These are phyloP conservation scores for Cyanidiococcus yangmingshanensis DNA, from an alignment of 23 red algal species.

Conservation along the genomic window DNA sequence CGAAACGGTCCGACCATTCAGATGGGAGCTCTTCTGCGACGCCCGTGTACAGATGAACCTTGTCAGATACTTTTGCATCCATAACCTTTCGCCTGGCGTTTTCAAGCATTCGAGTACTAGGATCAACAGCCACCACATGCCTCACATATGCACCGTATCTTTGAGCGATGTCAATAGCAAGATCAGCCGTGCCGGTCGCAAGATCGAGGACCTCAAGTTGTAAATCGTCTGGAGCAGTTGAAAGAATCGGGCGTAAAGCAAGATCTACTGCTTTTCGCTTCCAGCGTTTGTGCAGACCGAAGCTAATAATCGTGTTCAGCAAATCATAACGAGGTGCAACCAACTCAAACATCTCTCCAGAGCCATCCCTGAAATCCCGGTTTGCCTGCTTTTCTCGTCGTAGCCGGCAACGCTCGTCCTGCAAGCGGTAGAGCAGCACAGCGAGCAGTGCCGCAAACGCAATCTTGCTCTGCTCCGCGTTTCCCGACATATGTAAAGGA, in stretches of 20 bases:
- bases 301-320: slow-evolving; percentile 64
- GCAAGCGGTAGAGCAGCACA: slow-evolving; percentile 11
- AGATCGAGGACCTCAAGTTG: slow-evolving; percentile 47
- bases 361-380: slow-evolving; percentile 22
- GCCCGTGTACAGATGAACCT: slow-evolving; percentile 18
- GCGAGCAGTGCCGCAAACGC: not conserved
- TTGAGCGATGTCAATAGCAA: slow-evolving; percentile 37
- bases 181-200: slow-evolving; percentile 78
- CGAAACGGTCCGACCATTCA: slow-evolving; percentile 43
- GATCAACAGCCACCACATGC: slow-evolving; percentile 47
- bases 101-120: slow-evolving; percentile 57
- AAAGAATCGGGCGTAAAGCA: not conserved
- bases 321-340: slow-evolving; percentile 75
- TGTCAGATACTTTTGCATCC: not conserved
- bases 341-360: slow-evolving; percentile 63
- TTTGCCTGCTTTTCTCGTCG: not conserved
- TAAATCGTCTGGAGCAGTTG: not conserved
- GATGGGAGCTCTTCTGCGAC: slow-evolving; percentile 47
- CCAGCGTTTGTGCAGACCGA: slow-evolving; percentile 51
- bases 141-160: not conserved
- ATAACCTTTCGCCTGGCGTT: slow-evolving; percentile 21
- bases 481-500: not conserved
- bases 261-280: slow-evolving; percentile 19
- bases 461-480: not conserved
- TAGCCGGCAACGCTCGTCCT: not conserved